Conservation (phyloP, 768 basidiomycete species). For the Lentinus brumalis region DNA sequence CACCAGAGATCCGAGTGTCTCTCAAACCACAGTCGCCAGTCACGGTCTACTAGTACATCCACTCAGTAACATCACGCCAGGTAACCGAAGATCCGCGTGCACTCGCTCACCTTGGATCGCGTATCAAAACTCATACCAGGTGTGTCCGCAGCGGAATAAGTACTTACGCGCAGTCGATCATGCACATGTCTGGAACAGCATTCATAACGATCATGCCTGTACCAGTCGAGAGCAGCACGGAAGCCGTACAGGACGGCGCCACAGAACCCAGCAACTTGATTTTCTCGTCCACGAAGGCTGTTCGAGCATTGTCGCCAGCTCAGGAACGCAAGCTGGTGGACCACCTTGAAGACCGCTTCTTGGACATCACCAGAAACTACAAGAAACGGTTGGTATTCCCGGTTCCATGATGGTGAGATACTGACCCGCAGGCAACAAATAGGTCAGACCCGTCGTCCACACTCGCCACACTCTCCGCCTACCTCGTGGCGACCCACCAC, state of each 20-base stretch:
- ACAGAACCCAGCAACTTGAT: too few species aligned
- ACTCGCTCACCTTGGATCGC: too few species aligned
- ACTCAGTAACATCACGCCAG: too few species aligned
- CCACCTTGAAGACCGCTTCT: constrained; percentile 65
- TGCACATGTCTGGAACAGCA: background rate
- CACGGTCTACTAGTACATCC: too few species aligned
- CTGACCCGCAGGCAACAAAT: background rate
- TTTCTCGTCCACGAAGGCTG: background rate
- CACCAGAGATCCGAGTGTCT: too few species aligned
- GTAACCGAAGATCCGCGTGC: too few species aligned
- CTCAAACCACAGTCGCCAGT: too few species aligned
- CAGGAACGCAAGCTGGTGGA: constrained; percentile 70
- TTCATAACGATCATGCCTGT: background rate
- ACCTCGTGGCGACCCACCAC: constrained; percentile 57
- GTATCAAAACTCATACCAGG: too few species aligned
- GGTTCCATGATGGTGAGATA: background rate
- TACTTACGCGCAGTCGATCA: background rate
- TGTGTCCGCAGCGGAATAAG: too few species aligned
- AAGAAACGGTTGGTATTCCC: constrained; percentile 63
- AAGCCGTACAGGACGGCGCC: too few species aligned
- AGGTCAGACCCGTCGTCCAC: constrained; percentile 51
- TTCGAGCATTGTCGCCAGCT: constrained; percentile 9
- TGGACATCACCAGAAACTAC: constrained; percentile 66
- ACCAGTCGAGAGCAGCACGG: too few species aligned
- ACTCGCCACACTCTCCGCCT: constrained; percentile 58